These are phyloP conservation scores for Balamuthia mandrillaris DNA, from an alignment of 208 protist genomes.

Conservation along the genomic window DNA sequence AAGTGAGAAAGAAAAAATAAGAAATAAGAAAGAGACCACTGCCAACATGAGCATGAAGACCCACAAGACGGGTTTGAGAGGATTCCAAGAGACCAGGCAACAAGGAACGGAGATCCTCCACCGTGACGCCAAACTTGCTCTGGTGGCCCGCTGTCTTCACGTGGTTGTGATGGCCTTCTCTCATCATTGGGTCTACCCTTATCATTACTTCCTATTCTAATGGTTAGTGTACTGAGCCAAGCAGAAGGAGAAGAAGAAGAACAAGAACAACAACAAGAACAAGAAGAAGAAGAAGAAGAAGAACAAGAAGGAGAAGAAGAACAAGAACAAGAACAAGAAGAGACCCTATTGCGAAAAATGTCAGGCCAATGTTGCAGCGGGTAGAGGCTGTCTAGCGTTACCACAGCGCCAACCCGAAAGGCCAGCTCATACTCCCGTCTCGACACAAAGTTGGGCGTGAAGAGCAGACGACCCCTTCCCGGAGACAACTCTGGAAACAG, in stretches of 20 bases:
- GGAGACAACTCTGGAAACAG: no score
- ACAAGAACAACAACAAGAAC: no score
- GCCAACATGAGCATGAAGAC: conserved; percentile 34
- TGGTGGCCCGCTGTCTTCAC: conserved; percentile 42
- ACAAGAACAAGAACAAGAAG: not conserved
- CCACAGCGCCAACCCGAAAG: conserved; percentile 15
- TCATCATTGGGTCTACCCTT: not conserved
- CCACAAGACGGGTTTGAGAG: not conserved
- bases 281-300: no score
- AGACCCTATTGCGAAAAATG: not conserved
- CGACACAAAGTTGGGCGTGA: conserved; percentile 40
- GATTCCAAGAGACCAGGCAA: not conserved
- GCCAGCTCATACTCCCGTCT: conserved; percentile 36
- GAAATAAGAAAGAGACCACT: not conserved
- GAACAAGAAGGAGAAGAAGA: not conserved
- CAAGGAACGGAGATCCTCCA: conserved; percentile 17
- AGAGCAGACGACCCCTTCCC: conserved; percentile 40
- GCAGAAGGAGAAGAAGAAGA: no score
- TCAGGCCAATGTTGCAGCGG: conserved; percentile 12
- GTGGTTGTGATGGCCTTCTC: conserved; percentile 39
- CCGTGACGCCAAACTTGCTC: conserved; percentile 39
- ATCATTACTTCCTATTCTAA: conserved; percentile 21
- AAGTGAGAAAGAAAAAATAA: not conserved
- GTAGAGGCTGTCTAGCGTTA: conserved; percentile 34
- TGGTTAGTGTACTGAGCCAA: no score